A percentile compares a stretch with the other conserved stretches of the same genome.
Evolutionary conservation across 305 asterid species (phyloP).

Genomic region (Salvia sclarea): DNA sequence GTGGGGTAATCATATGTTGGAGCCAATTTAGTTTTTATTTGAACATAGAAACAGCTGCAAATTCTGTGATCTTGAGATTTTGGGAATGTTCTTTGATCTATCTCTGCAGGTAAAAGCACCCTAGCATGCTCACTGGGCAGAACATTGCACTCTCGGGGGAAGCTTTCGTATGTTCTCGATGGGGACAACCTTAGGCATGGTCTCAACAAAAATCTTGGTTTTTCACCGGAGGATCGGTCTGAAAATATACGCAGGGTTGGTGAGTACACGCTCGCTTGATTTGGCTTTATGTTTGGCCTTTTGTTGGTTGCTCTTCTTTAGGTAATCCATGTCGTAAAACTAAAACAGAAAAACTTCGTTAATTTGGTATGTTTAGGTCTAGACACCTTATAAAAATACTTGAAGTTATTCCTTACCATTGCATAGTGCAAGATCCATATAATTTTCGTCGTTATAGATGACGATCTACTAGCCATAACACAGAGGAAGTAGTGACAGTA

Average conservation of each 20-base stretch:
- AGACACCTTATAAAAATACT: not conserved
- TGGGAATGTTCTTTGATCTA: constrained; percentile 5
- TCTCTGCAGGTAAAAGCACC: constrained; percentile 76
- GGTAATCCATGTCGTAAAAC: not conserved
- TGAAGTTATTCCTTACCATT: not conserved
- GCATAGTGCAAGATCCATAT: not conserved
- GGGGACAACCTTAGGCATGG: constrained; percentile 98
- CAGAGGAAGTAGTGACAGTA: too few relatives aligned
- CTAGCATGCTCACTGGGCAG: constrained; percentile 88
- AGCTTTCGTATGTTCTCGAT: constrained; percentile 88
- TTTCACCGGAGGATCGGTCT: constrained; percentile 76
- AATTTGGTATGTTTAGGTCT: constrained; percentile 4
- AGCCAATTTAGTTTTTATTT: not conserved
- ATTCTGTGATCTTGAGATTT: not conserved
- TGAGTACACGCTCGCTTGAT: constrained; percentile 38
- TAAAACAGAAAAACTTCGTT: not conserved
- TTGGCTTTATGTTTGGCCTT: not conserved
- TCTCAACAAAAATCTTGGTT: constrained; percentile 83
- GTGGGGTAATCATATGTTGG: not conserved
- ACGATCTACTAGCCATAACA: constrained; percentile 23
- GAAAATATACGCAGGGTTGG: constrained; percentile 95
- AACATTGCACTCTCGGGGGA: constrained; percentile 78
- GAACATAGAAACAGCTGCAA: too few relatives aligned
- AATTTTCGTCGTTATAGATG: constrained; percentile 9
- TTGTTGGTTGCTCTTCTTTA: constrained; percentile 1